Conservation (phyloP, 257 asterid species). For the Verbena officinalis region DNA sequence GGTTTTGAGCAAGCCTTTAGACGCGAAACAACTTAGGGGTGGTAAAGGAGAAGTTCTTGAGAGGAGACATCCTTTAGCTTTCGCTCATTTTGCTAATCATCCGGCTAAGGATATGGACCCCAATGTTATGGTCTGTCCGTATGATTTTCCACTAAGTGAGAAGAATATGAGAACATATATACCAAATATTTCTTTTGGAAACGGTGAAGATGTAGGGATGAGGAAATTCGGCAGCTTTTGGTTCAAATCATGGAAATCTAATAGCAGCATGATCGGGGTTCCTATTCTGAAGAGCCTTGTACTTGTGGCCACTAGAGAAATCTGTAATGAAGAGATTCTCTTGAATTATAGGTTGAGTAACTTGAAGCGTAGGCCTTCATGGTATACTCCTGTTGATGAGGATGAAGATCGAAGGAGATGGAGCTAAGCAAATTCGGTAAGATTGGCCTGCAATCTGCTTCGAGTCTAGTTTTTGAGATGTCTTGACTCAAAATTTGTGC, state of each 20-base stretch:
- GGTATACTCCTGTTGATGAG: constrained; percentile 88
- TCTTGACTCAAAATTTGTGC: background rate
- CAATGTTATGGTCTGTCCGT: constrained; percentile 85
- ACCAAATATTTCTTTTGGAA: constrained; percentile 80
- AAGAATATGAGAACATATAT: constrained; percentile 70
- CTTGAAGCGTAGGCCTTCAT: constrained; percentile 71
- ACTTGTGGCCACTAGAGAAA: constrained; percentile 70
- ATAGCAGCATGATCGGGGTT: constrained; percentile 28
- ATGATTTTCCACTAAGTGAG: constrained; percentile 73
- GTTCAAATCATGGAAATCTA: constrained; percentile 84
- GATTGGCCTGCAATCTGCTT: background rate
- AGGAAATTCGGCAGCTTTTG: constrained; percentile 77
- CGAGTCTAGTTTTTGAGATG: background rate
- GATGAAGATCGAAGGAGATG: constrained; percentile 89
- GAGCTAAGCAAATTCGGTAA: constrained; percentile 44
- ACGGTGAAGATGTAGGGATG: constrained; percentile 59
- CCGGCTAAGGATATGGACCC: constrained; percentile 69
- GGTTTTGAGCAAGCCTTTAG: constrained; percentile 77
- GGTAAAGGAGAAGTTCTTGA: constrained; percentile 62
- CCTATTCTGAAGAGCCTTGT: constrained; percentile 69
- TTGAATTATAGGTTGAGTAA: constrained; percentile 90
- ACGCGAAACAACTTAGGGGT: constrained; percentile 37
- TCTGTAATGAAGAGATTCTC: constrained; percentile 75
- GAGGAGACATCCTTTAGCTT: constrained; percentile 86
- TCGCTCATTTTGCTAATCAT: constrained; percentile 89